Evolutionary conservation across 305 asterid species (phyloP).

Genomic region (Fraxinus latifolia): DNA sequence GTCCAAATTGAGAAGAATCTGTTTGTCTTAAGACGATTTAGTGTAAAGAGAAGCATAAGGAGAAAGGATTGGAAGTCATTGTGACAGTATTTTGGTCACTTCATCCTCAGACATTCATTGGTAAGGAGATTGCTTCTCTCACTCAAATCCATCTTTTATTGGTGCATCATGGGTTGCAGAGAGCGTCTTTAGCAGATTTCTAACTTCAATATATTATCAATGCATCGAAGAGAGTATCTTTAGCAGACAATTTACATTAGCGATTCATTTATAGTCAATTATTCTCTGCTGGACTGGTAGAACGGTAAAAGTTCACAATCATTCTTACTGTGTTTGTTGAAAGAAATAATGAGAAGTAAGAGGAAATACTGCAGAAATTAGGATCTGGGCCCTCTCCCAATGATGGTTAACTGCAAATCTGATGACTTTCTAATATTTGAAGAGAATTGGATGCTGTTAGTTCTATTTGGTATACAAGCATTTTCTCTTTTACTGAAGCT

Average conservation of each 20-base stretch:
- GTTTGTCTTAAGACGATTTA: background rate
- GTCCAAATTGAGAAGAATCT: background rate
- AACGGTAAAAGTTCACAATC: background rate
- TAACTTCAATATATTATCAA: background rate
- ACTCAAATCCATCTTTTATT: background rate
- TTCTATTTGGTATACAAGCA: background rate
- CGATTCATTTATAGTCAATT: background rate
- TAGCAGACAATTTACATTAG: background rate
- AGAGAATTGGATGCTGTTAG: background rate
- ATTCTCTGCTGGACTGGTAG: background rate
- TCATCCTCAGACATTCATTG: background rate
- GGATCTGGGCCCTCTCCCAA: background rate
- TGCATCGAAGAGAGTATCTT: background rate
- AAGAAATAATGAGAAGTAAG: background rate
- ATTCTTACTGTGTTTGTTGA: background rate
- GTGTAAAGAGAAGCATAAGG: background rate
- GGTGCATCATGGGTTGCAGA: background rate
- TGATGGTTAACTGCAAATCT: background rate
- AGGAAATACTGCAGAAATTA: background rate
- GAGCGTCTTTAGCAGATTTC: background rate
- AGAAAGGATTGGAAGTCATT: background rate
- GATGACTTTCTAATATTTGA: background rate
- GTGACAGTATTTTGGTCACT: background rate
- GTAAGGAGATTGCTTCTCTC: background rate
- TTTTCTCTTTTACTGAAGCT: background rate